Percentiles rank a stretch among this genome's conserved stretches.
phyloP scores from a whole-genome alignment of 768 basidiomycete genomes.

The Suillus spraguei region DNA sequence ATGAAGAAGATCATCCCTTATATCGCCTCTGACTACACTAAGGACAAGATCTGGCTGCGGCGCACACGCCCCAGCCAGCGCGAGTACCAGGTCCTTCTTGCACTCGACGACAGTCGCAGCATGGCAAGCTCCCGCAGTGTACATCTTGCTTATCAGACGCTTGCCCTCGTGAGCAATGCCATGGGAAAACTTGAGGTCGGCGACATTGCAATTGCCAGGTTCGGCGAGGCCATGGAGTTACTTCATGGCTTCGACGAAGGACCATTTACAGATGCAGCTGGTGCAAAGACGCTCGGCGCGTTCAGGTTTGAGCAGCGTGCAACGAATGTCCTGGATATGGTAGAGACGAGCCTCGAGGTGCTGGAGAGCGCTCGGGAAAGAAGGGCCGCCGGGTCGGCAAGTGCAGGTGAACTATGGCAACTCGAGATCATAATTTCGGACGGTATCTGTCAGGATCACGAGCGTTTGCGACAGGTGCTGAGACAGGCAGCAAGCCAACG shows the following conservation, averaged over 20 bases:
- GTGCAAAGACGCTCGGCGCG: slow-evolving; percentile 75
- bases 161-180: slow-evolving; percentile 90
- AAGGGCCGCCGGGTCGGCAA: slow-evolving; percentile 49
- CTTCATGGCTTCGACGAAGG: slow-evolving; percentile 86
- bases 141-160: slow-evolving; percentile 91
- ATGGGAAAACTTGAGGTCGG: slow-evolving; percentile 92
- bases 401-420: slow-evolving; percentile 91
- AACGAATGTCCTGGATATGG: slow-evolving; percentile 82
- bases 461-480: slow-evolving; percentile 74
- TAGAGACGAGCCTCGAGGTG: slow-evolving; percentile 76
- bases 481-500: slow-evolving; percentile 86
- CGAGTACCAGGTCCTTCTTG: slow-evolving; percentile 94
- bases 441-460: slow-evolving; percentile 98
- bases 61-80: slow-evolving; percentile 91
- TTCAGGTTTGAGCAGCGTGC: slow-evolving; percentile 90
- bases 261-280: slow-evolving; percentile 79
- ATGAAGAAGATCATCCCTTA: slow-evolving; percentile 99
- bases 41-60: slow-evolving; percentile 98
- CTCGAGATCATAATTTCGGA: slow-evolving; percentile 98
- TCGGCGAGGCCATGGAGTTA: slow-evolving; percentile 86
- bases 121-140: slow-evolving; percentile 61
- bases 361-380: slow-evolving; percentile 79
- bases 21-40: slow-evolving; percentile 98
- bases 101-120: slow-evolving; percentile 94
- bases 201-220: slow-evolving; percentile 90